phyloP scores from a whole-genome alignment of 2,329 filamentous ascomycete species.

The Sporothrix protearum region DNA sequence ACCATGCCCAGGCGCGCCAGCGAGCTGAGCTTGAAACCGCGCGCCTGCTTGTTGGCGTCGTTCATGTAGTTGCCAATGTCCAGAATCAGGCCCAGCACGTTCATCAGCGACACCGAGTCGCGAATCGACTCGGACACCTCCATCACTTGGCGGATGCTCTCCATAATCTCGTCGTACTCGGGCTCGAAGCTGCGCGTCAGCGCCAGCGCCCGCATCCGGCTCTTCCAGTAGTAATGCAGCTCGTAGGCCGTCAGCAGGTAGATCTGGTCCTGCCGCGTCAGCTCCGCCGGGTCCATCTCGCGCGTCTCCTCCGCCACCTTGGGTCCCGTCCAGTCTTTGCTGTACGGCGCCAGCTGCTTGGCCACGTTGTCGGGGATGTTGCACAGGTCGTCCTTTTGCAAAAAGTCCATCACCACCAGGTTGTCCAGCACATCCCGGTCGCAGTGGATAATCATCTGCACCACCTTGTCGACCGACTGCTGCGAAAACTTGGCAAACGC shows the following conservation, averaged over 20 bases:
- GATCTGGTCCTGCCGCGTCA: slow-evolving; percentile 93
- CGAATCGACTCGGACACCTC: slow-evolving; percentile 82
- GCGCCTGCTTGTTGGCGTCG: slow-evolving; percentile 96
- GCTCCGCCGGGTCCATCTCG: slow-evolving; percentile 80
- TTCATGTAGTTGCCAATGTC: slow-evolving; percentile 99
- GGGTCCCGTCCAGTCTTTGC: slow-evolving; percentile 91
- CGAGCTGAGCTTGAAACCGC: slow-evolving; percentile 95
- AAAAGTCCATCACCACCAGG: slow-evolving; percentile 89
- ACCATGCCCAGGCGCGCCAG: slow-evolving; percentile 92
- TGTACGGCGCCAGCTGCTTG: slow-evolving; percentile 92
- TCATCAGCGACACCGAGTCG: slow-evolving; percentile 91
- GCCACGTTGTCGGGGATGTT: slow-evolving; percentile 85
- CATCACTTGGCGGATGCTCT: slow-evolving; percentile 82
- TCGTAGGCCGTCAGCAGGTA: slow-evolving; percentile 92
- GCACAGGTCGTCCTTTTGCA: slow-evolving; percentile 89
- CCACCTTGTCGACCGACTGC: slow-evolving; percentile 75
- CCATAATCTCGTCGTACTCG: slow-evolving; percentile 88
- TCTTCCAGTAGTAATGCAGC: slow-evolving; percentile 97
- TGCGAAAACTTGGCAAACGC: slow-evolving; percentile 91
- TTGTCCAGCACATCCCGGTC: slow-evolving; percentile 87
- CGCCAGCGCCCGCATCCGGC: slow-evolving; percentile 84
- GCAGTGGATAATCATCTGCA: slow-evolving; percentile 93
- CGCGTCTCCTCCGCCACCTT: slow-evolving; percentile 72
- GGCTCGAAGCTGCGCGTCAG: slow-evolving; percentile 78
- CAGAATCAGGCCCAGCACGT: slow-evolving; percentile 89